Evolutionary conservation across 2,329 filamentous ascomycete species (phyloP).

Genomic region (Talaromyces atroroseus): DNA sequence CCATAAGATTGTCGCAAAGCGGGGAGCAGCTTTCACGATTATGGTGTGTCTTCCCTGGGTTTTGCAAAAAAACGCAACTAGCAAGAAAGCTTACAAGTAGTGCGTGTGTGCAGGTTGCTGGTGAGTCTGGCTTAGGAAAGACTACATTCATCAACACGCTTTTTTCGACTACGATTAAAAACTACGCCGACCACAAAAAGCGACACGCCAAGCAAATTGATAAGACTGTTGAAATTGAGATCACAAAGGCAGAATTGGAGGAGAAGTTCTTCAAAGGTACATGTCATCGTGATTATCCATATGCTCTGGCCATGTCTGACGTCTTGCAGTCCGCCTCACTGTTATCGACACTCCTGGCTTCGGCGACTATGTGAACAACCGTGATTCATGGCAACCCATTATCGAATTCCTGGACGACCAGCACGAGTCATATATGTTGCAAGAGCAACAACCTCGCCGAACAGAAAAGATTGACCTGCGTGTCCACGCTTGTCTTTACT

Average conservation of each 20-base stretch:
- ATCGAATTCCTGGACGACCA: conserved; percentile 99
- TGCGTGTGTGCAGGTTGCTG: conserved; percentile 69
- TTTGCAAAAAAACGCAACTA: neutral
- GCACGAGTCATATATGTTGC: conserved; percentile 99
- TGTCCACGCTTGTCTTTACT: conserved; percentile 97
- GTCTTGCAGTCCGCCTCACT: conserved; percentile 74
- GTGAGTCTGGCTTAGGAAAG: conserved; percentile 97
- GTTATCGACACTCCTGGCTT: conserved; percentile 99
- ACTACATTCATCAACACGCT: conserved; percentile 99
- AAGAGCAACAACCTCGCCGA: conserved; percentile 98
- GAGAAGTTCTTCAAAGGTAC: conserved; percentile 99
- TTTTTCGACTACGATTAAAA: conserved; percentile 99
- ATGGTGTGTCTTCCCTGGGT: conserved; percentile 66
- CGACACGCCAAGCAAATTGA: conserved; percentile 99
- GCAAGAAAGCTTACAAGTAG: neutral
- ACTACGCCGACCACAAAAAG: conserved; percentile 99
- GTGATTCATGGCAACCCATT: conserved; percentile 99
- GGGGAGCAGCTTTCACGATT: conserved; percentile 97
- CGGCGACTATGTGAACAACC: conserved; percentile 99
- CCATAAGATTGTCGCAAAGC: conserved; percentile 69
- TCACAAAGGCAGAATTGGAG: conserved; percentile 98
- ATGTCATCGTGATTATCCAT: neutral
- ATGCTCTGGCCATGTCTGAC: neutral
- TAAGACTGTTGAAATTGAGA: conserved; percentile 99
- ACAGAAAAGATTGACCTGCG: conserved; percentile 98